Base-by-base conservation (phyloP, 148 eudicot species). In the Arbutus unedo region DNA sequence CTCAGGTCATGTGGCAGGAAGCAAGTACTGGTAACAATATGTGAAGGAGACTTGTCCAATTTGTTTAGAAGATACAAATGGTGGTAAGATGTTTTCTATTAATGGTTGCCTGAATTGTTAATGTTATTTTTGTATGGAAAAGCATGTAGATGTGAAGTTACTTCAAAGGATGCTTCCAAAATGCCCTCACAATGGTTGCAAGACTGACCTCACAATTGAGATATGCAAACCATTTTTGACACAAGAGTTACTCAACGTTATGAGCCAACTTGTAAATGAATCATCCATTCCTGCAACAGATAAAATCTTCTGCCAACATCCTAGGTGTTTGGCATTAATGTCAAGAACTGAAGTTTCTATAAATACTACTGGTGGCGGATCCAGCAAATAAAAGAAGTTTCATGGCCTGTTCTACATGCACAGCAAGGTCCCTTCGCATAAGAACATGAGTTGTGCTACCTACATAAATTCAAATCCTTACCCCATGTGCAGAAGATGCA, bases 371-470 rank as follows among this genome's bases (percentile, higher is more conserved):
- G 57, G 25, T 6, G 51, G 45, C 25, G 93, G 91, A 85, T 86
- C 82, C 45, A 81, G 94, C 74, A 83, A 81, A 78, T 94, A 96
- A 81, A 21, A 83, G 45, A 87, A 82, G 76, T 93, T 94, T 71
- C 57, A 80, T 31, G 85, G 83, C 45, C 80, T 72, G 11, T 93
- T 94, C 78, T 94, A 96, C 55, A 73, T 89, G 76, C 25, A 85
- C 77, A 92, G 98, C 88, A 90, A 91, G 84, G 96, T 91, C 23
- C 96, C 92, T 43, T 94, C 93, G 98, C 98, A 92, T 82, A 38
- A 50, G 2, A 77, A 82, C 77, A 76, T 90, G 88, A 83, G 84
- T 25, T 94, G 96, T 79, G 13, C 2, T 23, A 83, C 85, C 14
- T 94, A 90, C 84, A 89, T 84, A 83, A 83, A 31, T 41, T 71